Conservation (phyloP, 495 filamentous ascomycete species). For the Diplogelasinospora grovesii region DNA sequence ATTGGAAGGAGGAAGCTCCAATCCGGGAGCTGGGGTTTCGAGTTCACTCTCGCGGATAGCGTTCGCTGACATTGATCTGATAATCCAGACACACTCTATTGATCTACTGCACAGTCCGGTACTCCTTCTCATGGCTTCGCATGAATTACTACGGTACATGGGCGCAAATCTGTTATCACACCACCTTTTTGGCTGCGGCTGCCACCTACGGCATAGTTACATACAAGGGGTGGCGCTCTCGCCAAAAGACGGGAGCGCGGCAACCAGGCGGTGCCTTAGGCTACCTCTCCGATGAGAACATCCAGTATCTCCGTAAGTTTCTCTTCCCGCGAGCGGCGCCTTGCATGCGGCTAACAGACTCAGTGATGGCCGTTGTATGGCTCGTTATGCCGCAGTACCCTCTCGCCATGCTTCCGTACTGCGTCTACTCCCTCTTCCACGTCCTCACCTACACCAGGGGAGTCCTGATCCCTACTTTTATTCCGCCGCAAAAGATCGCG, state of each 20-base stretch:
- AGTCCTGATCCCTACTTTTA: constrained; percentile 61
- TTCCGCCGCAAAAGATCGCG: constrained; percentile 35
- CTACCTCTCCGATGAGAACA: constrained; percentile 82
- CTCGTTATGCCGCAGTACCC: constrained; percentile 84
- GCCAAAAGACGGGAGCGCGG: constrained; percentile 57
- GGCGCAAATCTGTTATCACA: constrained; percentile 78
- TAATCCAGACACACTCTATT: constrained; percentile 67
- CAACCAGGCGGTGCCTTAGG: constrained; percentile 51
- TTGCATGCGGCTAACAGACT: constrained; percentile 5
- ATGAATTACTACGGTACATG: constrained; percentile 70
- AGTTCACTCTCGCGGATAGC: not conserved
- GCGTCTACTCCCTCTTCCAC: constrained; percentile 97
- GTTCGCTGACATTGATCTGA: constrained; percentile 6
- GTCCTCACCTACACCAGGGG: constrained; percentile 76
- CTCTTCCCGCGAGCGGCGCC: not conserved
- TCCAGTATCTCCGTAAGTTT: constrained; percentile 87
- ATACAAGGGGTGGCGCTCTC: constrained; percentile 93
- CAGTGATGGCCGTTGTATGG: constrained; percentile 94
- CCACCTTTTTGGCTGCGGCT: constrained; percentile 81
- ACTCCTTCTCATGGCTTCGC: constrained; percentile 71
- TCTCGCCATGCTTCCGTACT: constrained; percentile 86
- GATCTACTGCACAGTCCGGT: constrained; percentile 74
- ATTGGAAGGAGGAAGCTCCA: not conserved
- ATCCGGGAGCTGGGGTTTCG: no score
- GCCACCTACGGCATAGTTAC: constrained; percentile 96